Evolutionary conservation across 805 yeast genomes (phyloP).

Genomic region (Lachancea sp.): DNA sequence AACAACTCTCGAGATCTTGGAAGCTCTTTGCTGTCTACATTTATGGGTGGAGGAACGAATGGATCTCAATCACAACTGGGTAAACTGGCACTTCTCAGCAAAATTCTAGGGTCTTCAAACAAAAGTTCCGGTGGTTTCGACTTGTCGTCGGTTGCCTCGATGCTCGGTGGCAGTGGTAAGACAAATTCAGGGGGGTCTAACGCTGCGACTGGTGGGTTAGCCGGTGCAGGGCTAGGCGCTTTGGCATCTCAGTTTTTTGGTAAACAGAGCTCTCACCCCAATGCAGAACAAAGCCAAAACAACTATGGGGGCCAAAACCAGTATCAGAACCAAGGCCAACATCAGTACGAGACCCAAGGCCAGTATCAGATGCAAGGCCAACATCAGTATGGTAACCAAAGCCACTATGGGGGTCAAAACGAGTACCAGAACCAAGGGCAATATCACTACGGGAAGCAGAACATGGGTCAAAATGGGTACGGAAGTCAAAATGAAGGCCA

Average conservation of each 20-base stretch:
- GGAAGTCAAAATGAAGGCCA: neutral
- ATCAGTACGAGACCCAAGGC: neutral
- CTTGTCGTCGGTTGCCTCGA: slow-evolving; percentile 20
- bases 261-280: slow-evolving; percentile 9
- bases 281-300: slow-evolving; percentile 1
- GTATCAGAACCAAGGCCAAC: slow-evolving; percentile 4
- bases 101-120: slow-evolving; percentile 18
- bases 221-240: slow-evolving; percentile 21
- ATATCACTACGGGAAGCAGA: neutral
- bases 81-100: slow-evolving; percentile 26
- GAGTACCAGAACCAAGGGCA: slow-evolving; percentile 1
- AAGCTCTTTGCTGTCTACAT: slow-evolving; percentile 18
- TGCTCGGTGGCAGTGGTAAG: slow-evolving; percentile 15
- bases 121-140: slow-evolving; percentile 17
- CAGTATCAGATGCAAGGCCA: too few species aligned
- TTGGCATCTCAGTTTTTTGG: slow-evolving; percentile 26
- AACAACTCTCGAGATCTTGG: slow-evolving; percentile 21
- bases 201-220: slow-evolving; percentile 14
- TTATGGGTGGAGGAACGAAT: slow-evolving; percentile 18
- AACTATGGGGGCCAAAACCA: slow-evolving; percentile 1
- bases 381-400: neutral
- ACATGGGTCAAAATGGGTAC: neutral
- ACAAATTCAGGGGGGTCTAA: slow-evolving; percentile 5
- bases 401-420: neutral
- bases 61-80: slow-evolving; percentile 26